Base-by-base conservation (phyloP, 768 basidiomycete species). In the Kwoniella sp. region DNA sequence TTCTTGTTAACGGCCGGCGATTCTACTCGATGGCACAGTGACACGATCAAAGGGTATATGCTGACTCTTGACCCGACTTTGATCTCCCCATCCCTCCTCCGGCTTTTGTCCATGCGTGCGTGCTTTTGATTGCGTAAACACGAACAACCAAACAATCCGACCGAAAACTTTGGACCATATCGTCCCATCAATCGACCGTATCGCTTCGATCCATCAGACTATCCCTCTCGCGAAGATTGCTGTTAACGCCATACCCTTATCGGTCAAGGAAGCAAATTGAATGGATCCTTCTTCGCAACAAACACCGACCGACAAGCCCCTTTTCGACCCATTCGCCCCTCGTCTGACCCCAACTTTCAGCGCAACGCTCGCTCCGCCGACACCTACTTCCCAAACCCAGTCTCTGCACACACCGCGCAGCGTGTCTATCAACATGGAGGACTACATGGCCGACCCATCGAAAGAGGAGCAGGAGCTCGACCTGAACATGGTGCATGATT, bases 401-500 rank as follows among this genome's bases (percentile, higher is more conserved):
- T 45, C 41, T 20, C 20, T 45, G 41, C 41, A 45, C 17, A 57
- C 62, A 25, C 55, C 62, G 15, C 47, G 62, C n/a, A 63, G 55
- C 55, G 62, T 63, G 31, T 63, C 62, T 15, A 63, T 63, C 34
- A 68, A 25, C 25, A 68, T 69, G 68, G 63, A 59, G 25, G 65
- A 62, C 22, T 70, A 66, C 26, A 55, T 61, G 11, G 55, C 60
- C 25, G 61, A 58, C 38, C 11, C 11, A 3, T 13, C 55, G 30
- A 64, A 64, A 64, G 63, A 65, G 12, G 63, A 65, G 34, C 37
- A 62, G n/a, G 66, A 59, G 17, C 37, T 70, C 25, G 71, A 74
- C 56, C 72, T 73, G 66, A 71, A 77, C 34, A 71, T 74, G 63
- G 52, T 77, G 41, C 73, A 74, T 64, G 73, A 77, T 67, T 77